Percentiles rank a stretch among this genome's conserved stretches.
Evolutionary conservation across 2,329 filamentous ascomycete species (phyloP).

Genomic region (Ophiostoma piceae): DNA sequence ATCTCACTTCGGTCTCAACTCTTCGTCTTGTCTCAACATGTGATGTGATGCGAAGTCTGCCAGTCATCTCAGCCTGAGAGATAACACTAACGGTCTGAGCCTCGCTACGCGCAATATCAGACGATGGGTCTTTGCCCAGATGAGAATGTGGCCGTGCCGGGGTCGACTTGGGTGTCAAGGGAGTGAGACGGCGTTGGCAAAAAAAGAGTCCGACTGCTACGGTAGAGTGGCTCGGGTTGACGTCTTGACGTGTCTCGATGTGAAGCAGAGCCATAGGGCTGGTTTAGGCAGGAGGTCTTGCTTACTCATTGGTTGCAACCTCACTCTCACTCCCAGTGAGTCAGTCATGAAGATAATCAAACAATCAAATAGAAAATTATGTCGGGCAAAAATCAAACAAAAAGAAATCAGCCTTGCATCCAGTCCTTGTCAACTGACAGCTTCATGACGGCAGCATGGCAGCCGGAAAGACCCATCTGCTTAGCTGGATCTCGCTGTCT

Average conservation of each 20-base stretch:
- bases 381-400: background rate
- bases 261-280: background rate
- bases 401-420: background rate
- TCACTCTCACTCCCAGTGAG: background rate
- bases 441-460: background rate
- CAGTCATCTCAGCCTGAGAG: background rate
- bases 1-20: background rate
- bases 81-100: background rate
- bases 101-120: conserved; percentile 1
- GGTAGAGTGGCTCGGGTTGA: background rate
- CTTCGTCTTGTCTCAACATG: background rate
- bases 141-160: background rate
- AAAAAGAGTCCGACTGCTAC: background rate
- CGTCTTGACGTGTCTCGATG: background rate
- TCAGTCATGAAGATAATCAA: background rate
- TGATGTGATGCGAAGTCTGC: background rate
- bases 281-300: background rate
- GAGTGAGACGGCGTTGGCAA: background rate
- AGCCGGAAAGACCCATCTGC: background rate
- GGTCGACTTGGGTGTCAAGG: background rate
- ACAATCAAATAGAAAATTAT: background rate
- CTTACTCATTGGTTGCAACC: background rate
- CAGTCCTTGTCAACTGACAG: background rate
- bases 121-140: background rate
- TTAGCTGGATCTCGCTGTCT: background rate